Evolutionary conservation across 225 moss, liverwort and hornwort genomes (phyloP), one percentile per base, ranked within the genome.

Genomic region (Sphagnum contortum): DNA sequence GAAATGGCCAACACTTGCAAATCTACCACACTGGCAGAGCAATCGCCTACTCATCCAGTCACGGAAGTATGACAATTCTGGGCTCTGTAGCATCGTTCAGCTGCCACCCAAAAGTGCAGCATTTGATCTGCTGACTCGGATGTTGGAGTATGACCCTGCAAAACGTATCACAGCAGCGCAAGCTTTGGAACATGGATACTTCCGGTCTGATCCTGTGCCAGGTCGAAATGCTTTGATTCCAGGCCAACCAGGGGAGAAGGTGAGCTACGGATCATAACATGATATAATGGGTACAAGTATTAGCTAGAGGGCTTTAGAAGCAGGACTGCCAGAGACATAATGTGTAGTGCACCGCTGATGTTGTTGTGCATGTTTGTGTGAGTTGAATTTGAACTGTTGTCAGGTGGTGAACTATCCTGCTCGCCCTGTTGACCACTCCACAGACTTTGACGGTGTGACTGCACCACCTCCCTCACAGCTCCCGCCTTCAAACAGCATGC

Each of bases 121-220:
- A 47, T 91, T 93, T 69, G 93, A 98, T 81, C 75, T 98, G 47
- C 82, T 98, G 29, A 83, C 89, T 9, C 87, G 79, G 71, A 98
- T 98, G 98, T 72, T 98, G 74, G 93, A 98, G 76, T 98, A 98
- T 48, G 93, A 98, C 59, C 98, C 98, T 50, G 77, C 87, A 5
- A 98, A 91, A 73, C 87, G 93, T 55, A 93, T 98, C 48, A 93
- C 93, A 9, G 98, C 98, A 9, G 87, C 98, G 14, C 93, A 98
- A 77, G 98, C 98, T 4, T 72, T 98, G 74, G 98, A 98, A 56
- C 98, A 98, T 74, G 93, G 87, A 60, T 98, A 98, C 70, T 93
- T 98, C 65, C 87, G 91, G 65, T 76, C 72, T 48, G 98, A 98
- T n/a, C 93, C 93, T 44, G 60, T 93, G 48, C 98, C 98, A 69